Conservation (phyloP, 441 rosid genomes). For the Omphalea diandra region DNA sequence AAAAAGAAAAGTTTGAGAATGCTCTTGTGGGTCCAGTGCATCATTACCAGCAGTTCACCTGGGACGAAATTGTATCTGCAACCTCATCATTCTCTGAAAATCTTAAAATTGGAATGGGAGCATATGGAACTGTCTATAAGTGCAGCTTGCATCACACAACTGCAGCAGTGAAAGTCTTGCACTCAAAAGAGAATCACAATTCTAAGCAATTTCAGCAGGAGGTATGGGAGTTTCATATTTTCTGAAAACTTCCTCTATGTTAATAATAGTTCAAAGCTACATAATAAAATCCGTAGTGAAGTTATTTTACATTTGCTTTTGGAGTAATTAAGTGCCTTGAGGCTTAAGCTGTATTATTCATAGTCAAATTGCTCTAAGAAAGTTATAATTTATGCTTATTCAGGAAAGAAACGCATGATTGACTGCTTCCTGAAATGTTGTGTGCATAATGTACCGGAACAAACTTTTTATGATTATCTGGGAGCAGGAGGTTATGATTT, state of each 20-base stretch:
- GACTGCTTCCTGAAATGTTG: neutral
- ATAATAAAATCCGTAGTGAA: neutral
- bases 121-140: slow-evolving; percentile 82
- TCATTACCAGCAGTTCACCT: slow-evolving; percentile 57
- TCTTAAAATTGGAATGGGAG: slow-evolving; percentile 79
- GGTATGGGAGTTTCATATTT: slow-evolving; percentile 43
- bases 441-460: neutral
- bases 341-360: neutral
- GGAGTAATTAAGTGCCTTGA: neutral
- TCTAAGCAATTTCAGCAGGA: slow-evolving; percentile 78
- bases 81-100: slow-evolving; percentile 78
- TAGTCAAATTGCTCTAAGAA: neutral
- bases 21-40: slow-evolving; percentile 47
- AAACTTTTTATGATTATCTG: neutral
- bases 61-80: slow-evolving; percentile 82
- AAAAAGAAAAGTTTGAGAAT: slow-evolving; percentile 64
- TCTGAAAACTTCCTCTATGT: neutral
- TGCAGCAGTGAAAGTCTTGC: slow-evolving; percentile 87
- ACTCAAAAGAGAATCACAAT: slow-evolving; percentile 48
- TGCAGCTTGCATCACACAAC: slow-evolving; percentile 69
- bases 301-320: neutral
- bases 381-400: neutral
- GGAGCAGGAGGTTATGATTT: neutral
- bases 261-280: neutral
- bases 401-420: too few relatives aligned